Percentiles rank a stretch among this genome's conserved stretches.
Conservation (phyloP, 23 red algal species). For the Gracilaria domingensis region DNA sequence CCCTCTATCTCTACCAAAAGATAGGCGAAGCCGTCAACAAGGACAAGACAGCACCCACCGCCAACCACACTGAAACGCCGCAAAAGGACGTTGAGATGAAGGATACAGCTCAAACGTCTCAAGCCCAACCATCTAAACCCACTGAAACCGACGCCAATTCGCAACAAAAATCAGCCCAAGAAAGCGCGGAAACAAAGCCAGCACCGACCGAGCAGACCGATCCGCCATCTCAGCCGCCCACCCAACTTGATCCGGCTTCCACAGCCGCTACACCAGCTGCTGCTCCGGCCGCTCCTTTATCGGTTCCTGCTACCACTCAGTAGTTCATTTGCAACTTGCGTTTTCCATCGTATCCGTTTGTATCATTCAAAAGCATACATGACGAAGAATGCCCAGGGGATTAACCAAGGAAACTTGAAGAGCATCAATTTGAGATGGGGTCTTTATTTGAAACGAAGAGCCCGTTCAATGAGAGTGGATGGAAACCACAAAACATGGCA, state of each 20-base stretch:
- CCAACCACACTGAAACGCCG: slow-evolving; percentile 12
- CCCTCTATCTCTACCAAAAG: slow-evolving; percentile 32
- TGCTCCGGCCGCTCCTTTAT: background rate
- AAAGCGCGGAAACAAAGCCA: slow-evolving; percentile 28
- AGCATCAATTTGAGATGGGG: background rate
- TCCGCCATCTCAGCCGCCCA: background rate
- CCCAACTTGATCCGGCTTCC: background rate
- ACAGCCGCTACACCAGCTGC: background rate
- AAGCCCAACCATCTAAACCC: slow-evolving; percentile 10
- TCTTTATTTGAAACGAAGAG: background rate
- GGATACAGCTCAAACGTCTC: slow-evolving; percentile 22
- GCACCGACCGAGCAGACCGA: slow-evolving; percentile 13
- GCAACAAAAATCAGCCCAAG: background rate
- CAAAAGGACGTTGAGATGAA: slow-evolving; percentile 59
- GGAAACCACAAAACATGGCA: background rate
- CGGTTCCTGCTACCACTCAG: slow-evolving; percentile 34
- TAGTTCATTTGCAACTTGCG: background rate
- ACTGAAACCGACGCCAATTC: background rate
- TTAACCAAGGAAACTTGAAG: background rate
- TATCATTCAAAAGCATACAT: background rate
- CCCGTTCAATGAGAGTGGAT: background rate
- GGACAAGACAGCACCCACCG: background rate
- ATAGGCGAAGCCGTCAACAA: slow-evolving; percentile 57
- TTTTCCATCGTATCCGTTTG: slow-evolving; percentile 11
- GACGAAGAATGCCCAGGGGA: background rate